Base-by-base conservation (phyloP, 2,329 filamentous ascomycete species). In the Cladosporium sp. region DNA sequence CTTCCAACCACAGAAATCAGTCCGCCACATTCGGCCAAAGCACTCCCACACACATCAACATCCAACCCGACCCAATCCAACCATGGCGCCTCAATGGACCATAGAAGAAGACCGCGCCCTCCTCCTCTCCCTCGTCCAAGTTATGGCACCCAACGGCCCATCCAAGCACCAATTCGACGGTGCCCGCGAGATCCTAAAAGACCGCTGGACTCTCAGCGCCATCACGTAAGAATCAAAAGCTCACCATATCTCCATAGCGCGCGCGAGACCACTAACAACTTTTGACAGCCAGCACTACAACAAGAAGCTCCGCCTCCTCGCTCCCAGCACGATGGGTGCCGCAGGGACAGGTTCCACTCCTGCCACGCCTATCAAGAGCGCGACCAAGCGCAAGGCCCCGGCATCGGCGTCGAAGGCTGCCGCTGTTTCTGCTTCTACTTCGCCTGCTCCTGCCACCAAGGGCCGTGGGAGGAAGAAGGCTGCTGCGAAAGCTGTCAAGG, bases 181-280 rank as follows among this genome's bases (percentile, higher is more conserved):
- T 15, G 51, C 40, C 20, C 24, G 35, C 15, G 42, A 44, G 32
- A 17, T 22, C 17, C 17, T 40, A 20, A 17, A 49, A 34, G 28
- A 40, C 25, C 44, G 54, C 54, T 56, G 44, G 54, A 56, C 54
- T 19, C 20, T 50, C 42, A 22, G 54, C 37, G 54, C 54, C 24
- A 22, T 32, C 35, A 37, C 36, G 54, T 56, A 44, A 37, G 44
- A 12, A 28, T 39, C 10, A 20, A 20, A n/a, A 5, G n/a, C 10
- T 12, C 49, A 34, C 35, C 34, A n/a, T 12, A 13, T 20, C 9
- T 32, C 28, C 8, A 4, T 44, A 20, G 22, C 19, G 19, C 13
- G 35, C 32, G 13, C 12, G 4, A 12, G 28, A 32, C 34, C 20
- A 12, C 47, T 49, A 36, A 44, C 28, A 9, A 12, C 4, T 20